Conservation (phyloP, 441 rosid species). For the Eruca vesicaria region DNA sequence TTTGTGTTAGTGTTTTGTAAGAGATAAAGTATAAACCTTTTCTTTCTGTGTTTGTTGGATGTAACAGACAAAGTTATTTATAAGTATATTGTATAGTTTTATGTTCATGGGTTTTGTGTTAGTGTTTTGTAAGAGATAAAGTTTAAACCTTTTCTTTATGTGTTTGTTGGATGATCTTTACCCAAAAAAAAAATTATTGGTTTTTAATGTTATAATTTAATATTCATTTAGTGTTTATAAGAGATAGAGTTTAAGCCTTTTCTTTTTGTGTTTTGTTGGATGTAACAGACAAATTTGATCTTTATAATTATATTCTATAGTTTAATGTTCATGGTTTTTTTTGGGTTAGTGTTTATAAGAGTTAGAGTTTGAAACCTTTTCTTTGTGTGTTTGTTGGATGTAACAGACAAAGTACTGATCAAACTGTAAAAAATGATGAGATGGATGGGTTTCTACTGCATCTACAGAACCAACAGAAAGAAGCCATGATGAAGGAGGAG, state of each 20-base stretch:
- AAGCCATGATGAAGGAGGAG: slow-evolving; percentile 59
- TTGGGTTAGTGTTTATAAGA: not conserved
- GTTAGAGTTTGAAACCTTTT: not conserved
- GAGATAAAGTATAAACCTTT: not conserved
- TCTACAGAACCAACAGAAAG: slow-evolving; percentile 83
- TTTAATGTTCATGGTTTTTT: not conserved
- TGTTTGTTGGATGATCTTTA: slow-evolving; percentile 13
- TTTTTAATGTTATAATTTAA: slow-evolving; percentile 33
- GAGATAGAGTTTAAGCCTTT: not conserved
- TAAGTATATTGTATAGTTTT: not conserved
- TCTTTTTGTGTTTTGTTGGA: not conserved
- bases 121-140: not conserved
- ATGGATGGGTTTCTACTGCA: slow-evolving; percentile 88
- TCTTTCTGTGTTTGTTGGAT: not conserved
- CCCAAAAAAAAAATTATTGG: slow-evolving; percentile 41
- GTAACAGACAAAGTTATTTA: not conserved
- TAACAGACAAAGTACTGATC: slow-evolving; percentile 59
- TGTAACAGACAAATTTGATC: not conserved
- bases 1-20: not conserved
- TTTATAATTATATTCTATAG: not conserved
- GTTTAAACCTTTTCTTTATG: not conserved
- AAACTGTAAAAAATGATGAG: slow-evolving; percentile 64
- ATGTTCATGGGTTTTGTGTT: not conserved
- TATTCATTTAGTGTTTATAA: not conserved
- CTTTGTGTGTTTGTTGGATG: slow-evolving; percentile 23